Base-by-base conservation (phyloP, 352 stramenopile species). In the Globisporangium cederbergense region DNA sequence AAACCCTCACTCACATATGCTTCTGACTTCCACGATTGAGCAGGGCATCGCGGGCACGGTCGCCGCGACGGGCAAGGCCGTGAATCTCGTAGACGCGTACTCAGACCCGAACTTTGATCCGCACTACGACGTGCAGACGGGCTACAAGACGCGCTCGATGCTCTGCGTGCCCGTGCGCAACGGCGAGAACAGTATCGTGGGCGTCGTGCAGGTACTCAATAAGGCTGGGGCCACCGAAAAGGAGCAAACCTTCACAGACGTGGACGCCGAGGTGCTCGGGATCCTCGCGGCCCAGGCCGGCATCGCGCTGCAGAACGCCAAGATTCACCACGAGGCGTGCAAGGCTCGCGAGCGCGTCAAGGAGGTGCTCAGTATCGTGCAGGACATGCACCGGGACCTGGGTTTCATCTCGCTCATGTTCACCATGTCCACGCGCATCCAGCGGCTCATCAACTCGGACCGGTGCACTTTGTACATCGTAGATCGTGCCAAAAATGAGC, bases 51-150 rank as follows among this genome's bases (percentile, higher is more conserved):
- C 91, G 28, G 95, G 94, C 5, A 90, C 79, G 4, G 91, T 97
- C 16, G 90, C 92, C 0, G 73, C 76, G 18, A 96, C 78, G 0
- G 85, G 86, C 40, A 83, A 93, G 56, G 62, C 80, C 0, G 78
- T 97, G 59, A 97, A 97, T 71, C 96, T 98, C 55, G 73, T 67
- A 6, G 90, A 99, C 66, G 95, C 93, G 1, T 98, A 98, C 67
- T 67, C 91, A n/a, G 93, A 98, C 60, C 70, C 83, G 1, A 90
- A 91, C 58, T 99, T 99, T 67, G 93, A 98, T 64, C 79, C 78
- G 54, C 79, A 95, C 34, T 96, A 98, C 66, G 94, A 98, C 57
- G 76, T 92, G 49, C 75, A 91, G 58, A 98, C 91, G 11, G 95
- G 93, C 3, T 98, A 97, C 71, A 80, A 88, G 46, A 98, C 96